Base-by-base conservation (phyloP, 441 rosid species). In the Gossypium davidsonii region DNA sequence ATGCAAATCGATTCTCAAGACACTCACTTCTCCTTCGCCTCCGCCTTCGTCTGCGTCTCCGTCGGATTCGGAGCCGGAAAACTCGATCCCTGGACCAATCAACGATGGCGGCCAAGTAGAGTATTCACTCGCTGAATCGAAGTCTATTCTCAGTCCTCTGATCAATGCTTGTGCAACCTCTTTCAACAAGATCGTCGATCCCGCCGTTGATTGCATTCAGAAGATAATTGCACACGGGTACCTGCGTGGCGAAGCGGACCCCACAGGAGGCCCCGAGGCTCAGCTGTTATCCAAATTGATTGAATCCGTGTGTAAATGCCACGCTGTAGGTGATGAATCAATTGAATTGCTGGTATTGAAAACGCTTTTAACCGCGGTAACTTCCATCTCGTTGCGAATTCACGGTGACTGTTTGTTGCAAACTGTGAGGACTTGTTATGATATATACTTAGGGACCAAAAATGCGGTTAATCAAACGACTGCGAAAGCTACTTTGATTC, bases 401-500 rank as follows among this genome's bases (percentile, higher is more conserved):
- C 99, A 91, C 60, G 98, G 99, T 0, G 97, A 96, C 75, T 88
- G 96, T 79, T 78, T 96, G 85, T 81, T 96, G 73, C 88, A 79
- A 80, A 84, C 91, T 64, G 96, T 96, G 60, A 86, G 97, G 79
- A 93, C 97, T 59, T 93, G 97, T 71, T 96, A 96, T 60, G 99
- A 93, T 76, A 89, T 96, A 53, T 92, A 88, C 77, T 77, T 96
- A 46, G 98, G 88, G 51, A 92, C 97, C 74, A 91, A 89, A 78
- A 96, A 93, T 78, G 90, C 87, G 70, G 97, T 93, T 39, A 93
- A 96, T 80, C 97, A 96, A 81, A 89, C 96, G 10, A 96, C 98
- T 0, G 97, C 98, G 0, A 96, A 93, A 82, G 99, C 98, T 4
- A 93, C 99, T 0, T 76, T 96, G 83, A 88, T 96, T 69, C 98